Evolutionary conservation across 768 basidiomycete genomes (phyloP), one percentile per base, ranked within the genome.

Genomic region (Xerocomellus chrysenteron): DNA sequence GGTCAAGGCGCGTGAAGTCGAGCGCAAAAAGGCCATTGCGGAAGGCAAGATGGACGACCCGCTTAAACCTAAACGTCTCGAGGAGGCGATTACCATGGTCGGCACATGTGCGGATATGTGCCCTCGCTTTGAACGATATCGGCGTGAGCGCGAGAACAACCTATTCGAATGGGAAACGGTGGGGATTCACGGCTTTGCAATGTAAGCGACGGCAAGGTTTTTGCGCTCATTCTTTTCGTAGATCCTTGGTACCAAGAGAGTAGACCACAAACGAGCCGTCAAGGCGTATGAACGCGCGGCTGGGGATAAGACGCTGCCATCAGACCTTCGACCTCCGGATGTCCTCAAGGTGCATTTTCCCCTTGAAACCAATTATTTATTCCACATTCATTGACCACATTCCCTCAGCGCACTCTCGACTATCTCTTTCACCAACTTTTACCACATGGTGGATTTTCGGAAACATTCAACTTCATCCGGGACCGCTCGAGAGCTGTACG

Each of bases 31-130:
- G 47, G 88, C 88, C 16, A 94, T 97, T 52, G 79, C 85, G 1
- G 83, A 87, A 36, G 92, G 93, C 7, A 86, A 90, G 66, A 94
- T 97, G 83, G 89, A 92, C 59, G 92, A 93, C 66, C 94, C 94
- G 0, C 67, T 81, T 41, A 86, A 87, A 11, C 85, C 88, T 2
- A 88, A 88, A 67, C 80, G 87, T 14, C 79, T 97, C 3, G 91
- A 91, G 62, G 87, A 96, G 60, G 94, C 95, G 17, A 94, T 95
- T 53, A 88, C 87, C n/a, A 87, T 98, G 69, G 83, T 91, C 14
- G 95, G 95, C 24, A 95, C 93, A 1, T 98, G 96, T 66, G 74
- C 80, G 75, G 88, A 91, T 57, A 97, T 98, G 94, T 98, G 95
- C 68, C 94, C 95, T 3, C 84, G 89, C 41, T 97, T 92, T 66